Evolutionary conservation across 1,139 yeast genomes (phyloP).

Genomic region (Fermentozyma sake): DNA sequence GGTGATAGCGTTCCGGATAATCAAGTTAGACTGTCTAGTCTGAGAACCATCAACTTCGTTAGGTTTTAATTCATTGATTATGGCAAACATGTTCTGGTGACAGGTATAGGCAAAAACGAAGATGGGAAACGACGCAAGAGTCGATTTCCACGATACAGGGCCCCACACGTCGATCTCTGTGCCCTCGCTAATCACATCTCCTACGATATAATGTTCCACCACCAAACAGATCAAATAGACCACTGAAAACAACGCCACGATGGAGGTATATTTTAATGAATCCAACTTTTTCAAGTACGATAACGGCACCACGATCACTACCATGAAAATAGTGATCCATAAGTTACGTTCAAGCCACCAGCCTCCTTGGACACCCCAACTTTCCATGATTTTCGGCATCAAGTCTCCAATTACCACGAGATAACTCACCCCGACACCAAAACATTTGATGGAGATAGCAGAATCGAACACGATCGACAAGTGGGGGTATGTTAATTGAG

Average conservation of each 20-base stretch:
- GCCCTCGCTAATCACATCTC: conserved; percentile 14
- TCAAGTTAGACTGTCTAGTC: conserved; percentile 47
- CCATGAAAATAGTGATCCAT: conserved; percentile 66
- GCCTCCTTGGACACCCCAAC: conserved; percentile 25
- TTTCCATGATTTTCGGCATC: conserved; percentile 69
- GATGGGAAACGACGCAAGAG: conserved; percentile 67
- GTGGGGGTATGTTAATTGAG: conserved; percentile 53
- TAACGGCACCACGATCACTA: conserved; percentile 63
- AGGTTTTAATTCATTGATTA: conserved; percentile 64
- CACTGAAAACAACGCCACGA: conserved; percentile 80
- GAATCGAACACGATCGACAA: conserved; percentile 38
- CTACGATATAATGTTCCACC: conserved; percentile 50
- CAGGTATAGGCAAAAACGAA: conserved; percentile 94
- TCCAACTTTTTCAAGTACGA: conserved; percentile 72
- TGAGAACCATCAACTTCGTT: conserved; percentile 38
- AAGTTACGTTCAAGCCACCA: conserved; percentile 45
- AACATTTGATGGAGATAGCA: conserved; percentile 62
- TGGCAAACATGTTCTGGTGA: conserved; percentile 89
- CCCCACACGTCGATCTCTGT: conserved; percentile 34
- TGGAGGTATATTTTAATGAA: conserved; percentile 78
- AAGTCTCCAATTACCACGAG: conserved; percentile 86
- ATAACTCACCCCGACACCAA: conserved; percentile 89
- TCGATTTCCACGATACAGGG: conserved; percentile 33
- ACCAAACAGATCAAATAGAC: conserved; percentile 76
- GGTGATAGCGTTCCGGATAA: conserved; percentile 56